Evolutionary conservation across 768 basidiomycete genomes (phyloP), one percentile per base, ranked within the genome.

Genomic region (Lentinula detonsa): DNA sequence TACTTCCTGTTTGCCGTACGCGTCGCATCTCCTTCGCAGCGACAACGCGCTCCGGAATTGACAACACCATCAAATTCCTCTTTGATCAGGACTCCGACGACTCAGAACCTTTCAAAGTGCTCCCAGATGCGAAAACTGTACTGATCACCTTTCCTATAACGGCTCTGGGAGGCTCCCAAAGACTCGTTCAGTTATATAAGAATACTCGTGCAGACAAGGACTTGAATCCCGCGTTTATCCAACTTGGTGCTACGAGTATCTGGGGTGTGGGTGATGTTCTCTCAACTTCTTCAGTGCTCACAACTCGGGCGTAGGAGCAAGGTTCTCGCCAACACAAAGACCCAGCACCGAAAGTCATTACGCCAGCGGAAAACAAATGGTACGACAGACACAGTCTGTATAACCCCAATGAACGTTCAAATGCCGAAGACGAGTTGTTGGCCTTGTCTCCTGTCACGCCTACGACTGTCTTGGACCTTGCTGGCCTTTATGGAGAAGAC

Each of bases 401-500:
- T 66, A 69, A 71, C 35, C 63, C 65, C 5, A 81, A 79, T 40
- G 71, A 76, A 1, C 75, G 86, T 6, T 80, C 81, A 9, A 70
- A 65, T 21, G 81, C 83, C 1, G 87, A 88, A 63, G 72, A 73
- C 7, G 85, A 86, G 70, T 74, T 87, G 11, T 75, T 87, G 9
- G 68, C 71, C 0, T 66, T 85, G 15, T 75, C 76, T 4, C 69
- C 74, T 0, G 56, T 64, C 0, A 65, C 70, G n/a, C 73, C 71
- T 1, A 81, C 83, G 1, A 82, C 82, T 1, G 83, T 89, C 1
- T 74, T 89, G 37, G 81, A 87, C 65, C 81, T 89, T 31, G 72
- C 78, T 7, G 87, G 86, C 0, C 73, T 89, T 7, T 88, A 84
- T 84, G 86, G 87, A 21, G 84, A 82, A 1, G 62, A 70, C 6